Base-by-base conservation (phyloP, 2,329 filamentous ascomycete genomes). In the Arthrobotrys conoides region DNA sequence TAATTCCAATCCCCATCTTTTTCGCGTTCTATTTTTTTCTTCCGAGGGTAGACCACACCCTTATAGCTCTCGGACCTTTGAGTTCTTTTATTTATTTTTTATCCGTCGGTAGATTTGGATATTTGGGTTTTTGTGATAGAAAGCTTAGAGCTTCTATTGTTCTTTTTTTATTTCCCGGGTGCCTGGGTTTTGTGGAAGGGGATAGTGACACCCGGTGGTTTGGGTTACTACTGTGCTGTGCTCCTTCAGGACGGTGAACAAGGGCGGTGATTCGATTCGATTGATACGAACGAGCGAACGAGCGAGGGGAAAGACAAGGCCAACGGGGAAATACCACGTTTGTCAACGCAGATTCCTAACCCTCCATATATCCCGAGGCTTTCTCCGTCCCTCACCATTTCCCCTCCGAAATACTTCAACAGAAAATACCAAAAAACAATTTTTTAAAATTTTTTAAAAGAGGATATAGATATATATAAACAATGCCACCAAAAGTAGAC, bases 401-500 rank as follows among this genome's bases (percentile, higher is more conserved):
- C 38, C 12, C 3, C 14, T 41, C 14, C 10, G 12, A n/a, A n/a
- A n/a, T n/a, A n/a, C n/a, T n/a, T n/a, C n/a, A n/a, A 41, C 12
- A 41, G 12, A 41, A 41, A 38, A 41, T 12, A 30, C 27, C 27
- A 41, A 41, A n/a, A n/a, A n/a, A n/a, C n/a, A n/a, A n/a, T n/a
- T n/a, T n/a, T n/a, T n/a, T n/a, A n/a, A n/a, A n/a, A n/a, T n/a
- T n/a, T n/a, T n/a, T n/a, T n/a, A n/a, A 16, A 41, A 16, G 16
- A 41, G 38, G 38, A 41, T 38, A 9, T 38, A 4, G 10, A 4
- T 9, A 10, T 10, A 38, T 9, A 10, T 5, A 38, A 38, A 14
- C 2, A 38, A 76, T 65, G 55, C 36, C 64, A 24, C 36, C 64
- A 24, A 57, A 51, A 24, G 68, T 77, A 24, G 67, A 77, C 22